Evolutionary conservation across 164 flowering plant genomes (phyloP), one percentile per base, ranked within the genome.

Genomic region (Stephania yunnanensis): DNA sequence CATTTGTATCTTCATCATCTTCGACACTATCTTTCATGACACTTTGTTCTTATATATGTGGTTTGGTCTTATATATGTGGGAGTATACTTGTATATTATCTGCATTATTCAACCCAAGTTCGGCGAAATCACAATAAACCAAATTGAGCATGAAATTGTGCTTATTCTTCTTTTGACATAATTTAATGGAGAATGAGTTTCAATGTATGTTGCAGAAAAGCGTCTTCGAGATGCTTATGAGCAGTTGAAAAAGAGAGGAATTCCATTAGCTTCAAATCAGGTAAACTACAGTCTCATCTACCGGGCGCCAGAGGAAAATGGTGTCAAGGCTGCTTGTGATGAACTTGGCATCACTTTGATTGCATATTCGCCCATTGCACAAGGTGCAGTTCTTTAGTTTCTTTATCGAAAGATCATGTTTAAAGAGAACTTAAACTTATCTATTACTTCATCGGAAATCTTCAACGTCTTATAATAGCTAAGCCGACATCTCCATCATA

Each of bases 201-300:
- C 53, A 4, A 48, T 68, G 8, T 53, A 10, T 68, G 46, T 55
- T 77, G 46, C 87, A 93, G 99, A 92, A 82, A 92, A 82, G 83
- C 89, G 99, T 68, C 93, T 95, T 30, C 95, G 96, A 64, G 88
- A 83, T 61, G 99, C 98, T 31, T 85, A 91, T 72, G 76, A 87
- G 80, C 86, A 83, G 87, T 94, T 95, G 64, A 87, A 89, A 75
- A 86, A 86, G 81, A 84, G 97, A 83, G 97, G 98, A 22, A 91
- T 93, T 71, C 96, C 98, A 12, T 81, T 95, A 71, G 99, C 98
- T 70, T 91, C 98, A 67, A 95, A 95, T 82, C 99, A 95, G 84
- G 99, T 95, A 30, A 95, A 95, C 75, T 95, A 95, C 84, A 95
- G 99, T 78, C 94, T 95, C 31, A 91, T 95, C 81, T 93, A 95